Conservation (phyloP, 2,329 filamentous ascomycete genomes). For the Diaporthe batatas region DNA sequence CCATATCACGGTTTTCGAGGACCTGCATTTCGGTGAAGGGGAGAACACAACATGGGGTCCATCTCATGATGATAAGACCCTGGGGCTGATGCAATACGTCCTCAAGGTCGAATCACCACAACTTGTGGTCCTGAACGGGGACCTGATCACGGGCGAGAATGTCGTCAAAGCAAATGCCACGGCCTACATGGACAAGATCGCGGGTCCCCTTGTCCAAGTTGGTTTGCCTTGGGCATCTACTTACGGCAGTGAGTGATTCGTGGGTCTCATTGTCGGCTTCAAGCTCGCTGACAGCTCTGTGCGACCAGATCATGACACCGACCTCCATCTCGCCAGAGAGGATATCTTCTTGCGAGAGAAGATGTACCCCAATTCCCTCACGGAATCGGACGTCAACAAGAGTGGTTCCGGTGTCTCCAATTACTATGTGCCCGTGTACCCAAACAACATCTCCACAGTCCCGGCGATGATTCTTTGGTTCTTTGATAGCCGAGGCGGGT, state of each 20-base stretch:
- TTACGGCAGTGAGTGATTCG: slow-evolving; percentile 50
- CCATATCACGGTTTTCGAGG: slow-evolving; percentile 46
- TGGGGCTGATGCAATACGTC: slow-evolving; percentile 60
- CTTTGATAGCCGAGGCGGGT: slow-evolving; percentile 68
- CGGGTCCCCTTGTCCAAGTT: slow-evolving; percentile 58
- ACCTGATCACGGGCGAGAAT: slow-evolving; percentile 68
- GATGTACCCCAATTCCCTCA: slow-evolving; percentile 38
- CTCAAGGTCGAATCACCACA: slow-evolving; percentile 58
- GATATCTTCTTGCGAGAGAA: slow-evolving; percentile 37
- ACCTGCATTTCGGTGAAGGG: slow-evolving; percentile 69
- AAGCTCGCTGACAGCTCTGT: no score
- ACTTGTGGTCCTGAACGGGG: slow-evolving; percentile 69
- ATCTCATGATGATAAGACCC: slow-evolving; percentile 59
- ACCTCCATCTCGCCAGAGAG: slow-evolving; percentile 59
- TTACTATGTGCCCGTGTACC: slow-evolving; percentile 38
- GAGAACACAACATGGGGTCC: slow-evolving; percentile 50
- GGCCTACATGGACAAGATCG: slow-evolving; percentile 60
- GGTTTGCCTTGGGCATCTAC: slow-evolving; percentile 65
- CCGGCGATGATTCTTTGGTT: slow-evolving; percentile 67
- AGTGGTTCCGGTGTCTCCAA: slow-evolving; percentile 34
- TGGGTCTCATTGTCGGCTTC: fast-evolving
- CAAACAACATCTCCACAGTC: not conserved
- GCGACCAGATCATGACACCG: slow-evolving; percentile 66
- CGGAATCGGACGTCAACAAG: slow-evolving; percentile 8
- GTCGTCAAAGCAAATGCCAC: slow-evolving; percentile 58